These are phyloP conservation scores for Fraxinus anomala DNA, from an alignment of 257 asterid species.

Conservation along the genomic window DNA sequence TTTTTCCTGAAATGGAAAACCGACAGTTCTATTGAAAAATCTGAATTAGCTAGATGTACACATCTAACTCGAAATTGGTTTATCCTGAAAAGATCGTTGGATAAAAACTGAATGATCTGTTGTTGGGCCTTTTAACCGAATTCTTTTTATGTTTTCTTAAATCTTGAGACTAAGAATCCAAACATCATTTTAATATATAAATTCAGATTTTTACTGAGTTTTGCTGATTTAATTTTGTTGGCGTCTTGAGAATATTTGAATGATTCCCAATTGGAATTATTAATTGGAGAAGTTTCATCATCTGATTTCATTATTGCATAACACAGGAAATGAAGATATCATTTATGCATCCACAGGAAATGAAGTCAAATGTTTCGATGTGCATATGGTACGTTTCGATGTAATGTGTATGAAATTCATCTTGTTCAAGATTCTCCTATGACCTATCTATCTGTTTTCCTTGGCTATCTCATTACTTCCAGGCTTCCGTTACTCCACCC, in stretches of 20 bases:
- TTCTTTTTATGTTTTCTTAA: background rate
- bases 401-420: conserved; percentile 1
- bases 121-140: background rate
- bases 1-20: background rate
- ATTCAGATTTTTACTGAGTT: background rate
- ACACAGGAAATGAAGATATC: conserved; percentile 83
- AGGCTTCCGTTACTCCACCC: background rate
- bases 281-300: conserved; percentile 1
- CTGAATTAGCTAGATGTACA: background rate
- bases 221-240: conserved; percentile 15
- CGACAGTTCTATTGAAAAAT: background rate
- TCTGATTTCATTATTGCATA: conserved; percentile 22
- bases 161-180: background rate
- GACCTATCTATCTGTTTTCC: background rate
- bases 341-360: conserved; percentile 66
- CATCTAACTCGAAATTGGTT: background rate
- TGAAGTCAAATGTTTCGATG: conserved; percentile 73
- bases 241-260: conserved; percentile 6
- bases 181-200: background rate
- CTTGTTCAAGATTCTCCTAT: background rate
- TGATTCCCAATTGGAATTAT: background rate
- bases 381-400: conserved; percentile 58
- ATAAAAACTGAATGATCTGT: background rate
- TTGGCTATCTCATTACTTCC: background rate
- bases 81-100: background rate